Conservation (phyloP, 495 filamentous ascomycete species). For the Penicillium cataractarum region DNA sequence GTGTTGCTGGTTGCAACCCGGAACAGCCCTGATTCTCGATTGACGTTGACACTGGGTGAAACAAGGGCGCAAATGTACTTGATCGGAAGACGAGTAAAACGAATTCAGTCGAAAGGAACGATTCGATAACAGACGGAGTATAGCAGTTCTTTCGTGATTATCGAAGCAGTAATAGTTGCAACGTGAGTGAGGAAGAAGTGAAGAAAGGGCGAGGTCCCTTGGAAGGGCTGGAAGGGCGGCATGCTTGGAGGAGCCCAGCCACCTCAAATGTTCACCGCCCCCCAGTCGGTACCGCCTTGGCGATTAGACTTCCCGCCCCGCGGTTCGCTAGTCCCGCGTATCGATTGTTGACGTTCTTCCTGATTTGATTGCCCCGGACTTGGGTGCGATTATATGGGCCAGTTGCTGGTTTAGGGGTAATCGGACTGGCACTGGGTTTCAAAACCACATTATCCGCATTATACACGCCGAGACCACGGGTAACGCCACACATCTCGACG, state of each 20-base stretch:
- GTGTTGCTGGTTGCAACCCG: not conserved
- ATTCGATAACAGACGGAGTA: not conserved
- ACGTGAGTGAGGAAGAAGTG: slow-evolving; percentile 10
- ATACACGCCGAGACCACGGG: not conserved
- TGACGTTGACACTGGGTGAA: slow-evolving; percentile 15
- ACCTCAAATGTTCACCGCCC: slow-evolving; percentile 23
- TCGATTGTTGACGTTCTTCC: slow-evolving; percentile 25
- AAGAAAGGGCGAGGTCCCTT: slow-evolving; percentile 29
- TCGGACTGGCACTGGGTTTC: not conserved
- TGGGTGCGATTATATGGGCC: not conserved
- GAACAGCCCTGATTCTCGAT: slow-evolving; percentile 1
- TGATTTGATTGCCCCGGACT: slow-evolving; percentile 12
- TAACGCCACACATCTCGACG: slow-evolving; percentile 1
- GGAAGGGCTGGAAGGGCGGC: slow-evolving; percentile 21
- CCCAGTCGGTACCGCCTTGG: slow-evolving; percentile 22
- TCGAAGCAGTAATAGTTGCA: slow-evolving; percentile 9
- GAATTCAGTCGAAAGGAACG: not conserved
- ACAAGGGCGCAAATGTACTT: slow-evolving; percentile 20
- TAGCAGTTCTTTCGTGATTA: not conserved
- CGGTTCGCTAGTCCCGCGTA: slow-evolving; percentile 14
- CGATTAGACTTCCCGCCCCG: slow-evolving; percentile 23
- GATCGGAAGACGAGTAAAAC: not conserved
- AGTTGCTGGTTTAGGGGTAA: not conserved
- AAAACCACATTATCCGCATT: not conserved
- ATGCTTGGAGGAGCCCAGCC: slow-evolving; percentile 30